Percentiles rank a stretch among this genome's conserved stretches.
These are phyloP conservation scores for Peronospora tabacina DNA, from an alignment of 352 stramenopile species.

Conservation along the genomic window DNA sequence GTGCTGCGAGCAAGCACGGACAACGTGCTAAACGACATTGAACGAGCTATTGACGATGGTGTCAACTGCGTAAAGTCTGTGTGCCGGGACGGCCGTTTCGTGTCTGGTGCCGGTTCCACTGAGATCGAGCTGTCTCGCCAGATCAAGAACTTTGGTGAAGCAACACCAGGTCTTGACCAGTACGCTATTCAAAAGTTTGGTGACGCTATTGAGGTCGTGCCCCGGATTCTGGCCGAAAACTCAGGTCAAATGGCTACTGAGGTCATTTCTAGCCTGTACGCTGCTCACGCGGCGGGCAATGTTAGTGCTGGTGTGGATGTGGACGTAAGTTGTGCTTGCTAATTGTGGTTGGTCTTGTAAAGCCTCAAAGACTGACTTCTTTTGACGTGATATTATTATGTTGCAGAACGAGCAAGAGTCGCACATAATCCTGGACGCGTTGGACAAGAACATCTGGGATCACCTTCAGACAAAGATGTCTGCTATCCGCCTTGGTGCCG, in stretches of 20 bases:
- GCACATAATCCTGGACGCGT: conserved; percentile 72
- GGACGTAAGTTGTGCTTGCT: conserved; percentile 48
- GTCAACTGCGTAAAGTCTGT: conserved; percentile 95
- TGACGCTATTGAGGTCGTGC: conserved; percentile 96
- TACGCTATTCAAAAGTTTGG: conserved; percentile 99
- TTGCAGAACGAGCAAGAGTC: conserved; percentile 61
- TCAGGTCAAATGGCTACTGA: conserved; percentile 91
- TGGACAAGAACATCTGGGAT: conserved; percentile 86
- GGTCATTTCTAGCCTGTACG: conserved; percentile 92
- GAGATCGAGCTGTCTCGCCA: conserved; percentile 95
- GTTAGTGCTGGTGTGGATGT: conserved; percentile 91
- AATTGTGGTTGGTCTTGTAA: not conserved
- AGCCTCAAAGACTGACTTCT: conserved; percentile 13
- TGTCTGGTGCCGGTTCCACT: conserved; percentile 91
- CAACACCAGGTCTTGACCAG: conserved; percentile 96
- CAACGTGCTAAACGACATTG: conserved; percentile 97
- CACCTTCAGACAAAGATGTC: conserved; percentile 94
- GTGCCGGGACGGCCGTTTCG: conserved; percentile 91
- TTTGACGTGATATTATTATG: conserved; percentile 15
- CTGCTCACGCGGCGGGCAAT: conserved; percentile 91
- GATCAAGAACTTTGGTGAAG: conserved; percentile 92
- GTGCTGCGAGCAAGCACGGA: conserved; percentile 91
- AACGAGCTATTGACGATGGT: conserved; percentile 96
- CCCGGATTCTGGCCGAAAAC: conserved; percentile 97
- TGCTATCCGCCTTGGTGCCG: conserved; percentile 94